Evolutionary conservation across 345 rosid genomes (phyloP), one percentile per base, ranked within the genome.

Genomic region (Populus tremula): DNA sequence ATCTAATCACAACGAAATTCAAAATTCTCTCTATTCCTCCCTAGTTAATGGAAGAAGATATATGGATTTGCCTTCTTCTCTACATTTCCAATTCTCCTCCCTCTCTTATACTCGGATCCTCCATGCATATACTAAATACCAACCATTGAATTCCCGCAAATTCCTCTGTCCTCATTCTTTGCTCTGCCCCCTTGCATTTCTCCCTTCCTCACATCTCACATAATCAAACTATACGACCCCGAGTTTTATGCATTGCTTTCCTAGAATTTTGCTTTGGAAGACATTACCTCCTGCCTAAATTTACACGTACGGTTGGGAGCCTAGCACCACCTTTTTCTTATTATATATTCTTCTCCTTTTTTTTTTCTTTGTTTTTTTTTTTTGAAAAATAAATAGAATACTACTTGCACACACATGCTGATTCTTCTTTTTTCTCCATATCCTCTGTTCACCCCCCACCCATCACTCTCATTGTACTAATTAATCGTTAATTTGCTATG

Each of bases 31-130:
- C 36, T 61, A n/a, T 67, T 21, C 23, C 45, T 75, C 23, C 70
- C 21, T 65, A 69, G 71, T 73, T 74, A 81, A 86, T 85, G 83
- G 89, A 78, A 85, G 87, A 87, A 64, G 54, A 49, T 49, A 49
- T 5, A 17, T 49, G 18, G 54, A 17, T 54, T 23, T 49, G 70
- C 71, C 77, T 85, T 80, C 85, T 81, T 82, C 83, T 81, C 86
- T 85, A 70, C 79, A 41, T 61, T 39, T 77, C 71, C 80, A n/a
- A 43, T 5, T 21, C 18, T 7, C n/a, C 72, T 64, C 20, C 73
- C 13, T 69, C 66, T 64, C 59, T 72, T 18, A 74, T 76, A 75
- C 35, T 0, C 62, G n/a, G 65, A 7, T 7, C 50, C 38, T 20
- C 69, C 23, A 49, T 54, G n/a, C 25, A n/a, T 56, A 20, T 4